Evolutionary conservation across 495 filamentous ascomycete genomes (phyloP).

Genomic region (Lasiosphaeriaceae sp.): DNA sequence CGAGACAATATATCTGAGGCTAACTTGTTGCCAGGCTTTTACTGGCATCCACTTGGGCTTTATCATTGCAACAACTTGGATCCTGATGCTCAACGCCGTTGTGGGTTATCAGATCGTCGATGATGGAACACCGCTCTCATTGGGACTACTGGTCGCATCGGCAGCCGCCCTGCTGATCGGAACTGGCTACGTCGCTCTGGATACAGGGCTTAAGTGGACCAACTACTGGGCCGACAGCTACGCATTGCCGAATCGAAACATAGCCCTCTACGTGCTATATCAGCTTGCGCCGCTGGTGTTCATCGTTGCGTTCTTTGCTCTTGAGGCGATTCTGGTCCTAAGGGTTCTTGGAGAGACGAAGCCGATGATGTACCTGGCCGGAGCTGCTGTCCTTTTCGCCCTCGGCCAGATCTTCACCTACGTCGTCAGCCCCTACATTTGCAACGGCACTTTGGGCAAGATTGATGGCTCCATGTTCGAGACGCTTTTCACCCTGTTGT

Average conservation of each 20-base stretch:
- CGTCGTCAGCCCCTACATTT: constrained; percentile 86
- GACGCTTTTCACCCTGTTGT: constrained; percentile 82
- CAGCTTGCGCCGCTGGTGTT: constrained; percentile 88
- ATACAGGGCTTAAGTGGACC: constrained; percentile 87
- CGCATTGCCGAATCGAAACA: constrained; percentile 59
- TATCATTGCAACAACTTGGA: constrained; percentile 84
- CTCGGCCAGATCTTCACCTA: constrained; percentile 95
- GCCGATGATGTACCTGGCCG: constrained; percentile 80
- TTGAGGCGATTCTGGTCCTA: constrained; percentile 80
- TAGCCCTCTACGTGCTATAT: constrained; percentile 90
- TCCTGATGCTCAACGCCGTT: constrained; percentile 85
- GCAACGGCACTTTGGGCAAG: constrained; percentile 71
- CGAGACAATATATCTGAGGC: constrained; percentile 4
- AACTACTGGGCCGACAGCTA: constrained; percentile 63
- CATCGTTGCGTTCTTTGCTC: constrained; percentile 73
- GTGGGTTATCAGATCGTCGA: constrained; percentile 93
- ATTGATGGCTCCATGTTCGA: constrained; percentile 94
- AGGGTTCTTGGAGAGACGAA: constrained; percentile 77
- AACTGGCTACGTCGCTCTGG: constrained; percentile 91
- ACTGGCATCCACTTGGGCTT: constrained; percentile 88
- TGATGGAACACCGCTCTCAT: constrained; percentile 81
- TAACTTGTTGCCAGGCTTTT: constrained; percentile 61
- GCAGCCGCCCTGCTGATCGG: constrained; percentile 74
- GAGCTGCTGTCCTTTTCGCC: constrained; percentile 76
- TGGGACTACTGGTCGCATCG: constrained; percentile 71